phyloP scores from a whole-genome alignment of 1,284 basidiomycete genomes.

The Ganoderma sp. region DNA sequence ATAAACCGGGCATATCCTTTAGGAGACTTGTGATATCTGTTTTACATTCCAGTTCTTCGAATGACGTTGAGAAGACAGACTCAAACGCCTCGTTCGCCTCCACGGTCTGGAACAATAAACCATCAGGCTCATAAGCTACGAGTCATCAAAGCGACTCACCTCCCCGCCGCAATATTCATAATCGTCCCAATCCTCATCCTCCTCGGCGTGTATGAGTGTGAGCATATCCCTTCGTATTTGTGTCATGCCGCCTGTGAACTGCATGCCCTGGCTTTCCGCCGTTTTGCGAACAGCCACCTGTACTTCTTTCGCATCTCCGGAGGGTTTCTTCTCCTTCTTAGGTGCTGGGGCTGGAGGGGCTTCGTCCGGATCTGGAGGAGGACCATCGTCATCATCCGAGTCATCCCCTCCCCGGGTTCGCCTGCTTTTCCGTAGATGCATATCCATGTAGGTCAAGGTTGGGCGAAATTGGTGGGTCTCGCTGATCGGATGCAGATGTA shows the following conservation, averaged over 20 bases:
- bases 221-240: conserved; percentile 71
- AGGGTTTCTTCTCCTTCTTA: conserved; percentile 61
- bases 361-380: conserved; percentile 80
- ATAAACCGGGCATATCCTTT: conserved; percentile 64
- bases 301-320: conserved; percentile 70
- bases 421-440: conserved; percentile 65
- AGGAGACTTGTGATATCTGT: conserved; percentile 66
- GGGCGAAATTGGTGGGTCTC: conserved; percentile 82
- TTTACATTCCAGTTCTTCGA: conserved; percentile 60
- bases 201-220: conserved; percentile 68
- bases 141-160: conserved; percentile 47
- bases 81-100: conserved; percentile 64
- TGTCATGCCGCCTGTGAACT: conserved; percentile 43
- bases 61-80: conserved; percentile 63
- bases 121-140: conserved; percentile 12
- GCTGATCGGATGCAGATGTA: conserved; percentile 78
- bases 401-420: conserved; percentile 53
- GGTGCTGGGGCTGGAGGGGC: conserved; percentile 49
- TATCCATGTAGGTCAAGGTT: conserved; percentile 78
- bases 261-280: conserved; percentile 62
- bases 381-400: conserved; percentile 75
- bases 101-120: conserved; percentile 49
- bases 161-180: conserved; percentile 65
- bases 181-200: conserved; percentile 75
- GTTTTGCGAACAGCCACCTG: conserved; percentile 73